Base-by-base conservation (phyloP, 768 basidiomycete species). In the Boletus rubescentipes region DNA sequence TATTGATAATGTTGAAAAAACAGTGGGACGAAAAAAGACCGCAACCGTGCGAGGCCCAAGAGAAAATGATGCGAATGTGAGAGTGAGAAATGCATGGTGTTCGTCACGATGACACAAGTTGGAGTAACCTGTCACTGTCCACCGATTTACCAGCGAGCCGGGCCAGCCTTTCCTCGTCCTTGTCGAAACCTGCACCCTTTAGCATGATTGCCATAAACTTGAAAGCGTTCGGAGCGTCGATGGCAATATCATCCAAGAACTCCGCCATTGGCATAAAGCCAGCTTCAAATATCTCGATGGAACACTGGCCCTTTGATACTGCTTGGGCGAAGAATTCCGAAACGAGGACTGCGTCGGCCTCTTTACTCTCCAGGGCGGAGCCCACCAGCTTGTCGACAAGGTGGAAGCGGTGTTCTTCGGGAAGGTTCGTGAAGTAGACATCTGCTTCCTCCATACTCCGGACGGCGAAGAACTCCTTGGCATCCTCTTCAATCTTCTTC, bases 211-310 rank as follows among this genome's bases (percentile, higher is more conserved):
- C 90, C 68, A 92, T 85, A 54, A 86, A 81, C 39, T 79, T 69
- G 74, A 87, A 87, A 0, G 93, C 96, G 64, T 86, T 87, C 9
- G 96, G 95, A 42, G 89, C 89, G 68, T 98, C 94, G 61, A 94
- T 86, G 30, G 87, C 86, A 53, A 94, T 81, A 66, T 98, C 94
- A 63, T 93, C 92, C 62, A 98, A 78, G 51, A 86, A 72, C 71
- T 93, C 91, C 26, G 86, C 83, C 46, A 83, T 77, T 1, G 80
- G 77, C 42, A 66, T 66, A 68, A 96, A 85, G 14, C 92, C 91
- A 54, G 86, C 79, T 72, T 92, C 87, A 68, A 97, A 86, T 4
- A 80, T 69, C 5, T 78, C 80, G 5, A 77, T 46, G 1, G 83
- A 76, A 58, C 86, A 84, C 30, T 86, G 73, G 38, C 75, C 77